phyloP scores from a whole-genome alignment of 2,329 filamentous ascomycete genomes.

The Westerdykella aurantiaca region DNA sequence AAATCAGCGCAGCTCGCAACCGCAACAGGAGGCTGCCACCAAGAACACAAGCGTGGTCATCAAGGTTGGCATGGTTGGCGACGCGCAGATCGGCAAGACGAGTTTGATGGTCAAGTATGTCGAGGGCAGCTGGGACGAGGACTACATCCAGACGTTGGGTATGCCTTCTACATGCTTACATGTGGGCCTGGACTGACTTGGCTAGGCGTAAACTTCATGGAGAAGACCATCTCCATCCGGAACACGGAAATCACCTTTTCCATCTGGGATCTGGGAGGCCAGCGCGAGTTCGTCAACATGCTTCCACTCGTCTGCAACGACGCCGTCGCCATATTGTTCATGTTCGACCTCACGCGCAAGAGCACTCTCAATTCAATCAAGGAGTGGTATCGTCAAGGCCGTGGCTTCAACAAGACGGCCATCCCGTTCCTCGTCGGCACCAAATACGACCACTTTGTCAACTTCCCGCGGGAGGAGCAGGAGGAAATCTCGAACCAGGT shows the following conservation, averaged over 20 bases:
- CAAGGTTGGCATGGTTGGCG: constrained; percentile 99
- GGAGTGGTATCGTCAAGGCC: constrained; percentile 96
- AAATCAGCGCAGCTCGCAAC: constrained; percentile 39
- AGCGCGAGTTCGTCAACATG: constrained; percentile 99
- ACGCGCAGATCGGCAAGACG: constrained; percentile 98
- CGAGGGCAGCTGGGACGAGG: constrained; percentile 98
- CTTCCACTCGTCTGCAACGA: constrained; percentile 98
- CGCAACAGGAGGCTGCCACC: constrained; percentile 37
- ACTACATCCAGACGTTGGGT: constrained; percentile 97
- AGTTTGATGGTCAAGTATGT: constrained; percentile 99
- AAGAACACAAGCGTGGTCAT: constrained; percentile 74
- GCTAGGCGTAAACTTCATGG: constrained; percentile 97
- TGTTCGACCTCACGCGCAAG: constrained; percentile 98
- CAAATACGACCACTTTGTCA: constrained; percentile 99
- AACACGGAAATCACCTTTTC: constrained; percentile 99
- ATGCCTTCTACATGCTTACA: constrained; percentile 18
- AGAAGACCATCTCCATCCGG: constrained; percentile 98
- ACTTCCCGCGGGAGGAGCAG: constrained; percentile 94
- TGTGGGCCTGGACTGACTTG: constrained; percentile 9
- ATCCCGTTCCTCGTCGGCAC: constrained; percentile 96
- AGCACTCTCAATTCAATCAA: constrained; percentile 99
- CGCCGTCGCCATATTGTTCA: constrained; percentile 96
- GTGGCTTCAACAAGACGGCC: constrained; percentile 99
- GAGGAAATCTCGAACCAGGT: constrained; percentile 98
- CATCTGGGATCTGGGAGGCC: constrained; percentile 97